These are phyloP conservation scores for Xylaria sp. DNA, from an alignment of 2,329 filamentous ascomycete genomes.

Conservation along the genomic window DNA sequence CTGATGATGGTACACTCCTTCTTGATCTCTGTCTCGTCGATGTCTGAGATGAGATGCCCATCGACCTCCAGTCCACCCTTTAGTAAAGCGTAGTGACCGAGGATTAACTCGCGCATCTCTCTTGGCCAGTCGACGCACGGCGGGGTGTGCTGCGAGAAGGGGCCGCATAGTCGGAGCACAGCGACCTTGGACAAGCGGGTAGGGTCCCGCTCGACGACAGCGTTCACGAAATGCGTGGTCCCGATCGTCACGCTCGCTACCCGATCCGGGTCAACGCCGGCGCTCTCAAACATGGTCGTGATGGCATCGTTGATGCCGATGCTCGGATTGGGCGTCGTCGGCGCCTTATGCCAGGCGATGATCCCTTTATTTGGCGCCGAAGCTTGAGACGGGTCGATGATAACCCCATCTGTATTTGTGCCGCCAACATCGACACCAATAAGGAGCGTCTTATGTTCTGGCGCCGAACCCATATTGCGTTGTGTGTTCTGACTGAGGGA, in stretches of 20 bases:
- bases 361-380: conserved; percentile 55
- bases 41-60: conserved; percentile 57
- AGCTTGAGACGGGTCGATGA: conserved; percentile 56
- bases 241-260: conserved; percentile 63
- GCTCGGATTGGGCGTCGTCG: conserved; percentile 60
- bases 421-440: conserved; percentile 52
- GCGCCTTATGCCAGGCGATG: conserved; percentile 60
- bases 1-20: conserved; percentile 53
- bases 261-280: conserved; percentile 46
- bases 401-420: conserved; percentile 65
- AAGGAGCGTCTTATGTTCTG: conserved; percentile 39
- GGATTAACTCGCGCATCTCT: conserved; percentile 59
- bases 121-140: conserved; percentile 65
- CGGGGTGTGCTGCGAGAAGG: conserved; percentile 61
- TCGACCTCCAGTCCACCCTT: conserved; percentile 65
- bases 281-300: conserved; percentile 53
- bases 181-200: conserved; percentile 61
- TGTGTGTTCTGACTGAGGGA: background rate
- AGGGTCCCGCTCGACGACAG: conserved; percentile 64
- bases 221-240: conserved; percentile 69
- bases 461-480: conserved; percentile 32
- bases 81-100: conserved; percentile 57
- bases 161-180: conserved; percentile 64
- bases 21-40: conserved; percentile 56
- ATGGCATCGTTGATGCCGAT: conserved; percentile 59